Evolutionary conservation across 176 grass and related monocot genomes (phyloP).

Genomic region (Zea mays): Zm-B73-REFERENCE-NAM-5.0 NC_050102.1:5776001-5776500

Average conservation of each 20-base stretch:
- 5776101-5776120: background rate
- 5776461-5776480: too few relatives aligned
- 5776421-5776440: too few relatives aligned
- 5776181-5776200: background rate
- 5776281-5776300: background rate
- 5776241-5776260: background rate
- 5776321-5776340: background rate
- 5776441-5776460: too few relatives aligned
- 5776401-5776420: too few relatives aligned
- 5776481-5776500: too few relatives aligned
- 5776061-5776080: background rate
- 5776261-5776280: background rate
- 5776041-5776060: too few relatives aligned
- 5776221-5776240: background rate
- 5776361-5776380: too few relatives aligned
- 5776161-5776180: constrained; percentile 13
- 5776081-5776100: background rate
- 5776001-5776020: too few relatives aligned
- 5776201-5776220: background rate
- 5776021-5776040: too few relatives aligned
- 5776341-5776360: too few relatives aligned
- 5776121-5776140: background rate
- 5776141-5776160: background rate
- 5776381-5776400: too few relatives aligned
- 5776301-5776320: background rate